Evolutionary conservation across 768 basidiomycete species (phyloP).

Genomic region (Hericium rajendrae): DNA sequence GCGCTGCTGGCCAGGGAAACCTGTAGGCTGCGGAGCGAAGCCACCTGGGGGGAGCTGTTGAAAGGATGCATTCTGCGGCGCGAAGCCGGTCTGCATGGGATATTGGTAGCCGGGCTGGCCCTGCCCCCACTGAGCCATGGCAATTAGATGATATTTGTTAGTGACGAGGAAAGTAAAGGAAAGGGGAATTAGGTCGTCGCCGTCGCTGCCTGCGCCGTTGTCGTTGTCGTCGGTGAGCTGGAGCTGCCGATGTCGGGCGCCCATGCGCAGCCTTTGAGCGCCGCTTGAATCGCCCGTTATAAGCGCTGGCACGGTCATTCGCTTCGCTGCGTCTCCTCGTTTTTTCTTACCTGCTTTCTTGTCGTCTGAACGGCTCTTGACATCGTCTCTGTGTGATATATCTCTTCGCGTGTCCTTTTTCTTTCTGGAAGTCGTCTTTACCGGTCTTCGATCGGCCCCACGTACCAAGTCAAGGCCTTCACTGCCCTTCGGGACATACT

Average conservation of each 20-base stretch:
- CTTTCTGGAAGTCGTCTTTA: background rate
- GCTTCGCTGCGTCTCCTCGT: background rate
- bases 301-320: background rate
- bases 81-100: constrained; percentile 64
- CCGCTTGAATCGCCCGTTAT: background rate
- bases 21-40: constrained; percentile 57
- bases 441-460: constrained; percentile 21
- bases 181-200: background rate
- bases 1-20: constrained; percentile 27
- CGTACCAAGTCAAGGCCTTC: constrained; percentile 61
- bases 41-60: constrained; percentile 36
- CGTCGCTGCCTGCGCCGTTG: background rate
- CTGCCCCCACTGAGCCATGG: constrained; percentile 74
- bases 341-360: background rate
- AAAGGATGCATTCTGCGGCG: constrained; percentile 34
- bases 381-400: background rate
- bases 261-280: background rate
- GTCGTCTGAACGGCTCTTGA: background rate
- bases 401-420: background rate
- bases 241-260: background rate
- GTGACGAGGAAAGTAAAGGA: background rate
- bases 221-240: background rate
- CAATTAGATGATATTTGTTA: constrained; percentile 3
- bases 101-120: constrained; percentile 62
- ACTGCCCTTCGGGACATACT: constrained; percentile 22